These are phyloP conservation scores for Fragilariopsis cylindrus DNA, from an alignment of 108 stramenopile species.

Conservation along the genomic window DNA sequence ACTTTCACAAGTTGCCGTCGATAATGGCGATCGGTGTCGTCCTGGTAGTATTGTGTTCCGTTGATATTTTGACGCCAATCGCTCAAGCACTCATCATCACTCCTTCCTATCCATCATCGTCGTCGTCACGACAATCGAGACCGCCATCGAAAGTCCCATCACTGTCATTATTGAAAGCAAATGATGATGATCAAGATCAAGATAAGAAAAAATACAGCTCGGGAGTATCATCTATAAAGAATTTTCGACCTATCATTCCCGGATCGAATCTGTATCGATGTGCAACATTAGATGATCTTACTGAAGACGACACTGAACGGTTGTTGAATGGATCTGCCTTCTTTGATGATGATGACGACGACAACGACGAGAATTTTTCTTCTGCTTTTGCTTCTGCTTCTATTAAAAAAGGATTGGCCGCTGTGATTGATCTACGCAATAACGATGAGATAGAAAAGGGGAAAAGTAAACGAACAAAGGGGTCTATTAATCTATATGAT, in stretches of 20 bases:
- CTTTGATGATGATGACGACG: too few species aligned
- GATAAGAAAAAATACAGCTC: neutral
- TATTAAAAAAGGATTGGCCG: constrained; percentile 1
- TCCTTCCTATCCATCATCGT: neutral
- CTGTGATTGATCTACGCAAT: constrained; percentile 27
- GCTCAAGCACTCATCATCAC: neutral
- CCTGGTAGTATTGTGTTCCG: neutral
- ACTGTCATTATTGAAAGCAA: neutral
- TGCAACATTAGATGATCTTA: constrained; percentile 23
- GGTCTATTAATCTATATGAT: constrained; percentile 7
- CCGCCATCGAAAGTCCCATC: neutral
- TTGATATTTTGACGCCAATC: neutral
- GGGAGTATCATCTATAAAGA: constrained; percentile 9
- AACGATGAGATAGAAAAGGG: constrained; percentile 26
- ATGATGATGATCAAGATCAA: neutral
- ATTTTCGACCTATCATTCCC: constrained; percentile 23
- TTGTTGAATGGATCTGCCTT: constrained; percentile 20
- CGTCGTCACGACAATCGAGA: too few species aligned
- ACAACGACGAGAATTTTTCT: too few species aligned
- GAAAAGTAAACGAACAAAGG: constrained; percentile 8
- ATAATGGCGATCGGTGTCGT: too few species aligned
- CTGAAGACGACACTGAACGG: neutral
- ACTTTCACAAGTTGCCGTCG: too few species aligned
- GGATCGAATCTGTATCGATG: constrained; percentile 23
- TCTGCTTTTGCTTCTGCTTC: too few species aligned